phyloP scores from a whole-genome alignment of 2,329 filamentous ascomycete genomes.

The Pestalotiopsis sp. region DNA sequence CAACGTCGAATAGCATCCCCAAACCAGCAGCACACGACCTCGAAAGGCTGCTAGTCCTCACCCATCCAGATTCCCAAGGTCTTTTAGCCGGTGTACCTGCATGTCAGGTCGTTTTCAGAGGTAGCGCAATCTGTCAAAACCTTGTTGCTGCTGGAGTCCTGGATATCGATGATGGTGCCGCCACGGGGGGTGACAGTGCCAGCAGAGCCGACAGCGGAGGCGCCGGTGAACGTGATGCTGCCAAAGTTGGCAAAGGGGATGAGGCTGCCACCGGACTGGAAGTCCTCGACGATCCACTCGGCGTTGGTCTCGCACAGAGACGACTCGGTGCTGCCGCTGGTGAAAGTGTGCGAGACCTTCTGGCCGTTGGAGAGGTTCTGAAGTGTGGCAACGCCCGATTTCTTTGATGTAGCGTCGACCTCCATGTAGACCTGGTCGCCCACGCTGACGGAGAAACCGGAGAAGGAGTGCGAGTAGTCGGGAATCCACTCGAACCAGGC shows the following conservation, averaged over 20 bases:
- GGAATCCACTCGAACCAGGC: constrained; percentile 62
- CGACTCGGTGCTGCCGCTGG: constrained; percentile 43
- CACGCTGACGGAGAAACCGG: constrained; percentile 37
- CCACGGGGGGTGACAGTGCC: constrained; percentile 36
- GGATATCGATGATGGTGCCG: constrained; percentile 45
- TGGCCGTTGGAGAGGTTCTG: constrained; percentile 55
- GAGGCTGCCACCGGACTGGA: constrained; percentile 38
- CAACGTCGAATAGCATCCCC: background rate
- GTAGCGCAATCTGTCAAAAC: constrained; percentile 34
- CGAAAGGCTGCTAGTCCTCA: background rate
- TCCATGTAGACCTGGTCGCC: constrained; percentile 29
- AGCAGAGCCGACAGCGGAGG: constrained; percentile 32
- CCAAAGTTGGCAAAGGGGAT: constrained; percentile 49
- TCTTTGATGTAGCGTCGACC: constrained; percentile 39
- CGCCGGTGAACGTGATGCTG: constrained; percentile 42
- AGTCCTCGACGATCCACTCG: constrained; percentile 66
- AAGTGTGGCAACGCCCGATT: constrained; percentile 46
- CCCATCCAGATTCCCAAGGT: background rate
- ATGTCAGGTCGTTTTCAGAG: constrained; percentile 20
- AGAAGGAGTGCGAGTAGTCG: constrained; percentile 55
- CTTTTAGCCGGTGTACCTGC: constrained; percentile 12
- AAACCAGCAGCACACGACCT: background rate
- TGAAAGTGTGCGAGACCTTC: constrained; percentile 46
- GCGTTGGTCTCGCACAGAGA: constrained; percentile 56
- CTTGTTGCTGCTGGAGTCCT: constrained; percentile 35